Evolutionary conservation across 306 rosid genomes (phyloP).

Genomic region (Alnus glutinosa): DNA sequence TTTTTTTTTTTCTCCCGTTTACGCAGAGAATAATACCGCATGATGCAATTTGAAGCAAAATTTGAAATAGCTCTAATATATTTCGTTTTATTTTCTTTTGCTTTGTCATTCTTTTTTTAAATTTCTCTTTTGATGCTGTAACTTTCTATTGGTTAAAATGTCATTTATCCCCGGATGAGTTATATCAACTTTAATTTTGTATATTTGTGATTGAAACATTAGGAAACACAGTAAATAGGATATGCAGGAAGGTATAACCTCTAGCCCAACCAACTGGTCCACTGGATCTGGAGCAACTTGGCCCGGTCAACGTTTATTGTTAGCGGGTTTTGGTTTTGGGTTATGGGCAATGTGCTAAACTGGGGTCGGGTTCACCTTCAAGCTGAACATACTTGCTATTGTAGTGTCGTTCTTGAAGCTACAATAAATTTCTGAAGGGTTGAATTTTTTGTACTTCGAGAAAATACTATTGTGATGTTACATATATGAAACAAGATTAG

Average conservation of each 20-base stretch:
- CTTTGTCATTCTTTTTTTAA: neutral
- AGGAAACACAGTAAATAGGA: neutral
- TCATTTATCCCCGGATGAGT: neutral
- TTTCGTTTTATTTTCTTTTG: neutral
- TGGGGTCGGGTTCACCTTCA: neutral
- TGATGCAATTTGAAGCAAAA: neutral
- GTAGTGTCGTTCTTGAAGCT: neutral
- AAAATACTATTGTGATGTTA: neutral
- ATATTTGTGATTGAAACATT: neutral
- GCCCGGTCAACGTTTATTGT: neutral
- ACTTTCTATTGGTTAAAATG: neutral
- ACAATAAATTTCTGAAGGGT: neutral
- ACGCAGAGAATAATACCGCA: neutral
- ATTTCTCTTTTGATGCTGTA: neutral
- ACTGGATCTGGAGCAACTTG: neutral
- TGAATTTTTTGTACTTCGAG: neutral
- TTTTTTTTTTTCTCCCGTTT: neutral
- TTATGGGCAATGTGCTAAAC: neutral
- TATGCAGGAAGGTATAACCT: neutral
- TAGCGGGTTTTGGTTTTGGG: neutral
- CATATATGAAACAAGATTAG: neutral
- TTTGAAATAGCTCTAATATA: neutral
- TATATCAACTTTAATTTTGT: neutral
- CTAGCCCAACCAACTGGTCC: neutral
- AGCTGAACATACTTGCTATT: neutral